Base-by-base conservation (phyloP, 441 rosid genomes). In the Adansonia grandidieri region DNA sequence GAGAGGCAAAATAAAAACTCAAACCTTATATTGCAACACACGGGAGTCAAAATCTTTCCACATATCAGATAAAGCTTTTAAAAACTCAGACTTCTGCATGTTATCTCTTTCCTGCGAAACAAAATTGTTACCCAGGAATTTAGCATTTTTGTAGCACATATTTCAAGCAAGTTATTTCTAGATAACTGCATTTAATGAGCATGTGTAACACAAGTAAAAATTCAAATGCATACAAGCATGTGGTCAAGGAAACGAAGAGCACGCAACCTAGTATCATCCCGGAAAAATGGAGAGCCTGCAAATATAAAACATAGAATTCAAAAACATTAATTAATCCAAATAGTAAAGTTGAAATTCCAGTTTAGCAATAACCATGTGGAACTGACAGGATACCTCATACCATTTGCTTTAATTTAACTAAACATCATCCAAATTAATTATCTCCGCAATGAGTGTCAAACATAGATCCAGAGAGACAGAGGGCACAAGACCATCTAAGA, bases 161-260 rank as follows among this genome's bases (percentile, higher is more conserved):
- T 2, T 54, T 64, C 76, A 78, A 78, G 56, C 67, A 65, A 42
- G 14, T 58, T 42, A 47, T 47, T 61, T 56, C 37, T 54, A 28
- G 67, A 9, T 24, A 60, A 68, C 37, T 60, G 48, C 58, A 17
- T 15, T 56, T 54, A 82, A 73, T 72, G 42, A 73, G 60, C 44
- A 69, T 37, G 56, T 63, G 67, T 17, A 51, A 54, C 48, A 24
- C 47, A 81, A 63, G 45, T 60, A 63, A 77, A 70, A 82, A 77
- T 50, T 74, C 32, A 80, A 82, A 74, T 53, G 80, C 97, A 79
- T 96, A 96, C 99, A 87, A 96, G 97, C 94, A 96, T 83, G 87
- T 96, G 98, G 85, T 96, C 99, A 71, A 96, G 99, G 87, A 96
- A 96, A 53, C 97, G 97, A 80, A 96, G 98, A 80, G 98, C 99